Percentiles rank a stretch among this genome's conserved stretches.
Evolutionary conservation across 148 eudicot species (phyloP).

Genomic region (Camellia sinensis): DNA sequence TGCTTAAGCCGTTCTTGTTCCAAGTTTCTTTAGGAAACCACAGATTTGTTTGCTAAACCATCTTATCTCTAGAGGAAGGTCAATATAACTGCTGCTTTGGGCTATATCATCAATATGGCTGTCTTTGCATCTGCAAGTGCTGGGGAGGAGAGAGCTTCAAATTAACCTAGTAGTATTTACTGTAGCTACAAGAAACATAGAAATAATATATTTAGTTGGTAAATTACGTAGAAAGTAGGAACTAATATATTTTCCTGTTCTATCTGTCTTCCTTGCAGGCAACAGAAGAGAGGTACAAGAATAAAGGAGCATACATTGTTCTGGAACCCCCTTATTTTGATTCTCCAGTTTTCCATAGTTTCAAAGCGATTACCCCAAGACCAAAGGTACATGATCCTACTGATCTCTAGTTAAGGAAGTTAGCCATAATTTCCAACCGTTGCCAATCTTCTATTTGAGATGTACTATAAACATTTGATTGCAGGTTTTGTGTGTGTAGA

Average conservation of each 20-base stretch:
- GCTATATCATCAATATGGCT: neutral
- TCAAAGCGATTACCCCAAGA: conserved; percentile 81
- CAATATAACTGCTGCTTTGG: neutral
- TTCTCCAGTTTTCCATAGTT: conserved; percentile 67
- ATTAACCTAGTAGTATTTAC: neutral
- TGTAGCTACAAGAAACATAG: neutral
- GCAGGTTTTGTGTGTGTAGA: neutral
- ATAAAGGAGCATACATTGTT: conserved; percentile 84
- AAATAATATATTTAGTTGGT: neutral
- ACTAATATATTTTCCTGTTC: neutral
- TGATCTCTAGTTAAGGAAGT: neutral
- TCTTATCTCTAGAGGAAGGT: neutral
- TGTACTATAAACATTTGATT: neutral
- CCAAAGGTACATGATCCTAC: conserved; percentile 54
- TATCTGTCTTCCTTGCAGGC: conserved; percentile 46
- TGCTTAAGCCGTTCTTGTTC: neutral
- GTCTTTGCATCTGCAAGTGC: too few relatives aligned
- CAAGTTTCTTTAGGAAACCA: neutral
- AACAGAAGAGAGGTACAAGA: conserved; percentile 63
- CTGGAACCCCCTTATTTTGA: conserved; percentile 80
- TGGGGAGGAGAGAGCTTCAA: neutral
- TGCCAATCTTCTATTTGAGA: neutral
- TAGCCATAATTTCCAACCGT: neutral
- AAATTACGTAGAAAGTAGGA: neutral
- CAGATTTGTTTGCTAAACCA: neutral